A percentile compares a stretch with the other conserved stretches of the same genome.
Conservation (phyloP, 2,329 filamentous ascomycete genomes). For the Penicillium glabrum region DNA sequence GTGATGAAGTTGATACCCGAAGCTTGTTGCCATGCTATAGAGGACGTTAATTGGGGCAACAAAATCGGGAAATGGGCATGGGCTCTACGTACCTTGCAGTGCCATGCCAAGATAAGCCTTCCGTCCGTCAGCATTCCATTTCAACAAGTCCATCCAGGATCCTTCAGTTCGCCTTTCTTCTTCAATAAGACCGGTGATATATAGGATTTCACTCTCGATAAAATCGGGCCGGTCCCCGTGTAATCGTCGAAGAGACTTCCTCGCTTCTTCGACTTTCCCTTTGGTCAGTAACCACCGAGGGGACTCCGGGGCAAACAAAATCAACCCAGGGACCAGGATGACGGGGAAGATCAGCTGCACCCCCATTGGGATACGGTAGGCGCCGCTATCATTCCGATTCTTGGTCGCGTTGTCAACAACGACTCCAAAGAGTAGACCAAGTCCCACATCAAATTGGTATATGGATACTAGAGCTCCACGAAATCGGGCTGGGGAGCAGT, state of each 20-base stretch:
- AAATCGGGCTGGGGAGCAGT: conserved; percentile 70
- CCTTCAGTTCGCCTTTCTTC: conserved; percentile 64
- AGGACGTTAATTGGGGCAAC: conserved; percentile 1
- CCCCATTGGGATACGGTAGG: conserved; percentile 76
- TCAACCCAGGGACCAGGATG: conserved; percentile 70
- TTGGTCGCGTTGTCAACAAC: conserved; percentile 71
- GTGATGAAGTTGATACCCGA: conserved; percentile 46
- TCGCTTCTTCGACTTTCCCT: conserved; percentile 65
- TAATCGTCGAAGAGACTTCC: conserved; percentile 54
- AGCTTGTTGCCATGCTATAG: conserved; percentile 42
- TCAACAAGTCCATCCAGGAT: conserved; percentile 67
- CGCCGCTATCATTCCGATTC: conserved; percentile 58
- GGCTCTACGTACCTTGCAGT: conserved; percentile 66
- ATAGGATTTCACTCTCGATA: conserved; percentile 53
- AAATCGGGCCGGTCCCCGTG: not conserved
- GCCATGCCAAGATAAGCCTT: not conserved
- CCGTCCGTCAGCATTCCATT: conserved; percentile 33
- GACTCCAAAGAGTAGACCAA: conserved; percentile 71
- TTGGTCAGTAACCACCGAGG: conserved; percentile 81
- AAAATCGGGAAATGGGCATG: conserved; percentile 27
- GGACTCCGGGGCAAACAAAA: conserved; percentile 72
- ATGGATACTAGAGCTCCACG: conserved; percentile 72
- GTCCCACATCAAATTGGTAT: conserved; percentile 78
- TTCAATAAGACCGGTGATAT: conserved; percentile 55
- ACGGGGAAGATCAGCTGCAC: conserved; percentile 78